Evolutionary conservation across 768 basidiomycete species (phyloP), one percentile per base, ranked within the genome.

Genomic region (Wakefieldia striispora): DNA sequence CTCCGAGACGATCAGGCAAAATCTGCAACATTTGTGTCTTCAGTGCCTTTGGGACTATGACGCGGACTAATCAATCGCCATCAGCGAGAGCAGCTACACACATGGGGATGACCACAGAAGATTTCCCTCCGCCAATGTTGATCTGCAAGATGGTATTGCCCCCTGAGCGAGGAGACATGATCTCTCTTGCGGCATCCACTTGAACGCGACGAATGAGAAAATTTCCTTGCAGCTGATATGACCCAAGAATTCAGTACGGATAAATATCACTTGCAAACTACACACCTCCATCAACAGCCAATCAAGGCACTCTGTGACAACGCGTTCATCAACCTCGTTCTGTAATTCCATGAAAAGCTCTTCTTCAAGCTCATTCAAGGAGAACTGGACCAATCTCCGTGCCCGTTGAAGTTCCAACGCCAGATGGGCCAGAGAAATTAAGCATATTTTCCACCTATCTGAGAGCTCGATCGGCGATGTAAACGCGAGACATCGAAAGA

Each of bases 1-100:
- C 74, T 29, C 71, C 64, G 0, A 82, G 58, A 4, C 73, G 69
- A 12, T 72, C 66, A 2, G 64, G 68, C 2, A 82, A 68, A 16
- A 77, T 53, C 10, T 74, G 70, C 51, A 82, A 78, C 74, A 77
- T 81, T 45, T 78, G 76, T 1, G 56, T 59, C 0, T 67, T 62
- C 29, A 81, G 66, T 0, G 77, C 63, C 45, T 79, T 80, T 17
- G 79, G 66, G 19, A 77, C 73, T 4, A 82, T 63, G 19, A 7
- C 17, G 75, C 75, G 0, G 4, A 17, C 60, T 74, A 68, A 62
- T 46, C 60, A 16, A 8, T 45, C 45, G 9, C 60, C 36, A 16
- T 8, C 19, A 9, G 42, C 72, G 72, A 48, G 63, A 68, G 1
- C 21, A 3, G 47, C 67, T 70, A 0, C 3, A 11, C 73, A 46